A percentile compares a stretch with the other conserved stretches of the same genome.
Conservation (phyloP, 1,284 basidiomycete genomes). For the Rhodotorula sp. region DNA sequence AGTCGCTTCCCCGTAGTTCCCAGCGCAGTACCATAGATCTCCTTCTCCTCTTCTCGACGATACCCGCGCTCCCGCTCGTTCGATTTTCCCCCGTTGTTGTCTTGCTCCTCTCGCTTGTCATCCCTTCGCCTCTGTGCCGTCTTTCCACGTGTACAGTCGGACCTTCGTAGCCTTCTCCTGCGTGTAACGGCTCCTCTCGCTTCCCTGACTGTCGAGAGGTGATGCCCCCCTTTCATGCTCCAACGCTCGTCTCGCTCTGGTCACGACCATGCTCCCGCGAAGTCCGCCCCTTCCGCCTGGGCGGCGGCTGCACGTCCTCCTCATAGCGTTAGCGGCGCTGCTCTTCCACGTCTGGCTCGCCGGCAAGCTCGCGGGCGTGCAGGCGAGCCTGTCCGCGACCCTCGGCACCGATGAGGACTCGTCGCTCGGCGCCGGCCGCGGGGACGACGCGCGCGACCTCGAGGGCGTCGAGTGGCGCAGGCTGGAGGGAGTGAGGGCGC, state of each 20-base stretch:
- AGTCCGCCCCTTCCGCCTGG: neutral
- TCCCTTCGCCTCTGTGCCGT: too few relatives aligned
- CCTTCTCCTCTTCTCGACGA: neutral
- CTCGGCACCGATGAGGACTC: slow-evolving; percentile 3
- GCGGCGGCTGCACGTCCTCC: neutral
- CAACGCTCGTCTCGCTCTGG: too few relatives aligned
- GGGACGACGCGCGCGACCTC: slow-evolving; percentile 7
- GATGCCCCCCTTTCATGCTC: neutral
- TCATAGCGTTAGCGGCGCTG: neutral
- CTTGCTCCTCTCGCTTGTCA: neutral
- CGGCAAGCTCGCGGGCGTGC: neutral
- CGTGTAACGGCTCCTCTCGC: neutral
- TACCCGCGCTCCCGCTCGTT: neutral
- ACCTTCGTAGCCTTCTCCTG: neutral
- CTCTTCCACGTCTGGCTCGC: slow-evolving; percentile 19
- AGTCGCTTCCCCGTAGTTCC: too few relatives aligned
- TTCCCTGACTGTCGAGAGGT: too few relatives aligned
- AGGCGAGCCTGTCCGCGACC: neutral
- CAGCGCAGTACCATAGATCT: neutral
- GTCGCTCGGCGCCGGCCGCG: neutral
- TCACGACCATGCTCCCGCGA: slow-evolving; percentile 12
- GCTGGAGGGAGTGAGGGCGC: slow-evolving; percentile 12
- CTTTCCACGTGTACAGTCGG: neutral
- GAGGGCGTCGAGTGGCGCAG: slow-evolving; percentile 14
- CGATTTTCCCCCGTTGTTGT: neutral